Conservation (phyloP, 225 moss, liverwort and hornwort genomes). For the Marchantia paleacea region DNA sequence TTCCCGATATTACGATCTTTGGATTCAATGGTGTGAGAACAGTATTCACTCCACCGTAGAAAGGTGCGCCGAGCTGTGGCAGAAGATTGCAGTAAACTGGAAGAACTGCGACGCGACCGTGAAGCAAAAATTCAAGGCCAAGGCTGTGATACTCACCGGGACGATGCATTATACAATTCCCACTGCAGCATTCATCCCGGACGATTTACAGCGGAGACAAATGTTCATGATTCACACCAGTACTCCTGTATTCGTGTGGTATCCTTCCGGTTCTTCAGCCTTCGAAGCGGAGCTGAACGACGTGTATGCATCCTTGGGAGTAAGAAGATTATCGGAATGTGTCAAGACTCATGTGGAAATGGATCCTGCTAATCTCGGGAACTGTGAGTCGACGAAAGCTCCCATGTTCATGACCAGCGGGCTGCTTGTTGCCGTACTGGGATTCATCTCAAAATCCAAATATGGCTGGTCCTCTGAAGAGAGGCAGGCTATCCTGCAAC, state of each 20-base stretch:
- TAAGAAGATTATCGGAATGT: background rate
- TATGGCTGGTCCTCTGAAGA: background rate
- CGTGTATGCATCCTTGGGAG: slow-evolving; percentile 15
- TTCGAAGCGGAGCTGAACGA: slow-evolving; percentile 16
- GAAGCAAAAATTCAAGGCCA: background rate
- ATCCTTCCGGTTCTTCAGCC: slow-evolving; percentile 7
- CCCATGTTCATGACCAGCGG: slow-evolving; percentile 12
- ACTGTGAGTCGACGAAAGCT: background rate
- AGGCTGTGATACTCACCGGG: background rate
- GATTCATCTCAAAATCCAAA: background rate
- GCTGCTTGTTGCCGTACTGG: slow-evolving; percentile 15
- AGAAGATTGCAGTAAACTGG: slow-evolving; percentile 12
- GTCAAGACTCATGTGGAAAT: background rate
- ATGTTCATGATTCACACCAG: background rate
- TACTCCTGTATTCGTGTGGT: slow-evolving; percentile 13
- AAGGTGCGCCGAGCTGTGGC: background rate
- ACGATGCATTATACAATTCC: background rate
- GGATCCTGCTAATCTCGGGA: background rate
- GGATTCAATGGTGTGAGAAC: slow-evolving; percentile 1
- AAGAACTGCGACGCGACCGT: background rate
- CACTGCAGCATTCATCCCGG: slow-evolving; percentile 5
- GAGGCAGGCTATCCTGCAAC: background rate
- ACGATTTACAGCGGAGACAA: slow-evolving; percentile 14
- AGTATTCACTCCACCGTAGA: background rate
- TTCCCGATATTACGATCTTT: background rate